phyloP scores from a whole-genome alignment of 2,329 filamentous ascomycete genomes.

The Hymenoscyphus scutula region DNA sequence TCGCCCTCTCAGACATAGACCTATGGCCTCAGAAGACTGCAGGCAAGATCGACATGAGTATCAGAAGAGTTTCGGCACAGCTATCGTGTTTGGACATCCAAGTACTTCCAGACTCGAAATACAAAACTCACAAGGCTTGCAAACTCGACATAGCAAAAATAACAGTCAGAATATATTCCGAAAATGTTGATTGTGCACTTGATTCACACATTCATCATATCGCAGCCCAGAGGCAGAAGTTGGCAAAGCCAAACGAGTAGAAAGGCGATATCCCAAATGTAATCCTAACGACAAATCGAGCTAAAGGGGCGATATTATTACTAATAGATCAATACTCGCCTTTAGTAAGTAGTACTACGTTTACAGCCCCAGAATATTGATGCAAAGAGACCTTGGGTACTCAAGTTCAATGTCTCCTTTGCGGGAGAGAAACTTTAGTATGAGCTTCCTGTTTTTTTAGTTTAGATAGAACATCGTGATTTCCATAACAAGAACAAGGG shows the following conservation, averaged over 20 bases:
- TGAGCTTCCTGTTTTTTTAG: too few species aligned
- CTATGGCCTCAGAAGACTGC: background rate
- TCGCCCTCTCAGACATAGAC: background rate
- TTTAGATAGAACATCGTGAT: too few species aligned
- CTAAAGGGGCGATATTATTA: too few species aligned
- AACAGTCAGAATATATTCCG: background rate
- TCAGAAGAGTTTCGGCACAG: background rate
- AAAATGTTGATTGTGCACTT: background rate
- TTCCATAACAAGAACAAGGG: too few species aligned
- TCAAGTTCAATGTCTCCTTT: too few species aligned
- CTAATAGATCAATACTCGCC: too few species aligned
- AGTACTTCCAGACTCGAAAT: background rate
- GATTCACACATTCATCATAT: conserved; percentile 2
- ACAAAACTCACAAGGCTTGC: background rate
- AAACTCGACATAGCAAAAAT: background rate
- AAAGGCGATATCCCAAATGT: too few species aligned
- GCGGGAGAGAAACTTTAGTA: too few species aligned
- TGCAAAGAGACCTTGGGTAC: too few species aligned
- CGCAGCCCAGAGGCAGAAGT: background rate
- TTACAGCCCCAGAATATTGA: too few species aligned
- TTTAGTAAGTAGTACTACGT: too few species aligned
- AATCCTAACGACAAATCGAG: too few species aligned
- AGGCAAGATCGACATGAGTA: background rate
- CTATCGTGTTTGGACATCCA: background rate
- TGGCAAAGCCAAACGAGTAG: background rate